phyloP scores from a whole-genome alignment of 176 grass and related monocot genomes.

The Aegilops tauschii region DNA sequence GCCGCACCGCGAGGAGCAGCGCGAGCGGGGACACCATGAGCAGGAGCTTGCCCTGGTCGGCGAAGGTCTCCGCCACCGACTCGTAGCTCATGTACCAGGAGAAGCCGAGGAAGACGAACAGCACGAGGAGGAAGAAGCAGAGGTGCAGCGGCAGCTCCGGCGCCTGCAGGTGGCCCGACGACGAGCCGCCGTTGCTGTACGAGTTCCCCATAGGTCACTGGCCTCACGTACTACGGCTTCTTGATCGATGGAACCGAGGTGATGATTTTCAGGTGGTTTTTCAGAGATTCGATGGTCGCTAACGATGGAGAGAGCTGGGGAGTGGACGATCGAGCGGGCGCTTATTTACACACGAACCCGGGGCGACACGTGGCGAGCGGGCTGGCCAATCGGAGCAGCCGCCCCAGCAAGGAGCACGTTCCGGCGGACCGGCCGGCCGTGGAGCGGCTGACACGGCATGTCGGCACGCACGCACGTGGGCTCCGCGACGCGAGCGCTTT shows the following conservation, averaged over 20 bases:
- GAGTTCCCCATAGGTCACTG: constrained; percentile 32
- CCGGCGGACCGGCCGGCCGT: not conserved
- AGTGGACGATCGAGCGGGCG: not conserved
- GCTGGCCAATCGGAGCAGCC: constrained; percentile 5
- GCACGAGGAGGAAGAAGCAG: constrained; percentile 62
- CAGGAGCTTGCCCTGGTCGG: constrained; percentile 35
- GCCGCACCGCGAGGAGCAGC: constrained; percentile 54
- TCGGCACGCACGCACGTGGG: constrained; percentile 37
- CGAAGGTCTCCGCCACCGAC: constrained; percentile 44
- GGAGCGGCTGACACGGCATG: not conserved
- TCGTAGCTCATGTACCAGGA: constrained; percentile 71
- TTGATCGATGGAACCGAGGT: not conserved
- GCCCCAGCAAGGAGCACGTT: constrained; percentile 17
- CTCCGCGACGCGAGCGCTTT: constrained; percentile 13
- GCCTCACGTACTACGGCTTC: not conserved
- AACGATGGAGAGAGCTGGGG: not conserved
- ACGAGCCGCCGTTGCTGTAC: constrained; percentile 3
- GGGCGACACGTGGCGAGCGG: not conserved
- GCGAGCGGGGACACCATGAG: constrained; percentile 53
- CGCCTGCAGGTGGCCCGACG: not conserved
- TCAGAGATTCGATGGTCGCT: not conserved
- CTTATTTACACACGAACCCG: constrained; percentile 22
- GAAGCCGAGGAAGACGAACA: constrained; percentile 51
- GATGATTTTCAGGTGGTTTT: not conserved
- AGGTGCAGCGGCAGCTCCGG: constrained; percentile 60